These are phyloP conservation scores for Delitschia confertaspora DNA, from an alignment of 495 filamentous ascomycete genomes.

Conservation along the genomic window DNA sequence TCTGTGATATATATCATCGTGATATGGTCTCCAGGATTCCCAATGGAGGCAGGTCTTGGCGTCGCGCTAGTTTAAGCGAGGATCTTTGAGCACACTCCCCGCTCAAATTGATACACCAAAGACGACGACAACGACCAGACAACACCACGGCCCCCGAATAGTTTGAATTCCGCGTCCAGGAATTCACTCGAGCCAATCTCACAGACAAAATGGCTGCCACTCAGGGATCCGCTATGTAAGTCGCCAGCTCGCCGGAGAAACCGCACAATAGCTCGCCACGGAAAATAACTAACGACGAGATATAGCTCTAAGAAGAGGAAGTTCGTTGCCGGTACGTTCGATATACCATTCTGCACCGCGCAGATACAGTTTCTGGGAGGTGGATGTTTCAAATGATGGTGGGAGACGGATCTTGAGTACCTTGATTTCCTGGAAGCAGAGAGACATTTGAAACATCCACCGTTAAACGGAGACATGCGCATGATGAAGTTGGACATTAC, in stretches of 20 bases:
- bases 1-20: too few species aligned
- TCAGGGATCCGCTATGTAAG: slow-evolving; percentile 58
- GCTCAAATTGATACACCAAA: slow-evolving; percentile 1
- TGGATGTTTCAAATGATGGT: slow-evolving; percentile 3
- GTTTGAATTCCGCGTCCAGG: slow-evolving; percentile 13
- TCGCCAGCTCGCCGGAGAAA: too few species aligned
- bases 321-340: slow-evolving; percentile 69
- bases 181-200: slow-evolving; percentile 16
- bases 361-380: background rate
- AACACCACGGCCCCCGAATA: slow-evolving; percentile 9
- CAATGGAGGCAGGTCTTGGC: too few species aligned
- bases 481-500: slow-evolving; percentile 4
- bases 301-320: slow-evolving; percentile 92
- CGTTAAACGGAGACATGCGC: background rate
- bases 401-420: too few species aligned
- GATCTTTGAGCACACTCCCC: background rate
- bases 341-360: slow-evolving; percentile 3
- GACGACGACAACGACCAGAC: slow-evolving; percentile 12
- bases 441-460: slow-evolving; percentile 1
- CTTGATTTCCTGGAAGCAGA: background rate
- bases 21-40: too few species aligned
- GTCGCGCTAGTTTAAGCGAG: background rate
- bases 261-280: background rate
- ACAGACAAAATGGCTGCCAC: slow-evolving; percentile 53
- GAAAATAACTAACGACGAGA: slow-evolving; percentile 12